Base-by-base conservation (phyloP, 2,329 filamentous ascomycete species). In the Botrytis deweyae region DNA sequence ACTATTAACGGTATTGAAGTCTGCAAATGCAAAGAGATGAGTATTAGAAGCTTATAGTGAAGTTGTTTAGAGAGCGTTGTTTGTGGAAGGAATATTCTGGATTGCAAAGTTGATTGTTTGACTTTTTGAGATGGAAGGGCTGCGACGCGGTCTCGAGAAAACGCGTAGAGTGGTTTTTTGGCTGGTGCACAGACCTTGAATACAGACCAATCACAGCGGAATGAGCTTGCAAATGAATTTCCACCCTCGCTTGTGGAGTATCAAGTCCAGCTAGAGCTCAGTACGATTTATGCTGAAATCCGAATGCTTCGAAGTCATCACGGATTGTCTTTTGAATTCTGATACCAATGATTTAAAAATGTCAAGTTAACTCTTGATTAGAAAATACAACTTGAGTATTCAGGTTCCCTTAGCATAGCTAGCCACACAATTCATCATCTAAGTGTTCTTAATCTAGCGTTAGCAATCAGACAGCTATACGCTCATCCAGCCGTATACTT, bases 111-210 rank as follows among this genome's bases (percentile, higher is more conserved):
- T 62, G 64, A 63, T 62, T 44, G 68, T 44, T 70, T 70, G 55
- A 70, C 12, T 70, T 70, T 70, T 70, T 70, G 49, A 67, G 52
- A 63, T 71, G 71, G 44, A 36, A 61, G 46, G n/a, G 36, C 33
- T 18, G 38, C 66, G 71, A 73, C 71, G 71, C 71, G 71, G 71
- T 73, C 16, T 52, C 29, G 33, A 72, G 70, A 72, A 68, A 73
- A 69, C 71, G 71, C 64, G 71, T 73, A 73, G 64, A 73, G 71
- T 73, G 71, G 71, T 73, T 73, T 72, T 72, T 72, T 65, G 49
- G 7, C 4, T 36, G 38, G 20, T 69, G 64, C 64, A 73, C 71
- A 25, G 64, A 69, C 36, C 33, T 29, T 18, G 3, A 22, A 8
- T 36, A 52, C 29, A 70, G 18, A 22, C 66, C 66, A 69, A 69